Base-by-base conservation (phyloP, 805 yeast species). In the Kazachstania bromeliacearum region DNA sequence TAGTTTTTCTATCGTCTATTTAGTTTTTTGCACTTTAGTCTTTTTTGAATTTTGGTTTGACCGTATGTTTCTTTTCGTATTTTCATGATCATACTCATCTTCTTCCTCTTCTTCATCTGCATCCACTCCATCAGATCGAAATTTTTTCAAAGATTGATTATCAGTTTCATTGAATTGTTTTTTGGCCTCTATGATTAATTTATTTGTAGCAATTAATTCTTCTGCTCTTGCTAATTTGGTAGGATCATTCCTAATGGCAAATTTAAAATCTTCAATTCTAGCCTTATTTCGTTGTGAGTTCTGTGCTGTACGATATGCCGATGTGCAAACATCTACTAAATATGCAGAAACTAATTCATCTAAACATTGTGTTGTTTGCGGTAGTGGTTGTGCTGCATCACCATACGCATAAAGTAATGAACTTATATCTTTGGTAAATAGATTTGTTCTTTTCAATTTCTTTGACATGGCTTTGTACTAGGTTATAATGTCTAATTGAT, bases 351-450 rank as follows among this genome's bases (percentile, higher is more conserved):
- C 67, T 5, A 79, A 65, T 43, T 81, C 89, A 46, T 81, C 89
- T 22, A 81, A 51, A 3, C 74, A 71, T 23, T 76, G 75, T 1
- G 77, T 74, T 0, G 84, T 76, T 39, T 79, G 84, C 9, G 72
- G 68, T 30, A 74, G 63, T 1, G 89, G 89, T 31, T 75, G 67
- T n/a, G 71, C 59, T 2, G 72, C 78, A 49, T 81, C 89, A 1
- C 89, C 89, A 53, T 70, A 79, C 0, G 87, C 87, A 45, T 74
- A 81, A 37, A 81, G 56, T 33, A 81, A 54, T 0, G 81, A 68
- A 44, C 73, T 70, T 22, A 78, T 61, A 42, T 74, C 77, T 30
- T 64, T 66, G 4, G 72, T 54, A 47, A 71, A 71, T 10, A 68
- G 48, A 43, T 64, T 65, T 1, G 68, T 54, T 47, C 62, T 60